phyloP scores from a whole-genome alignment of 192 early-diverging fungal species.

The Backusella macrospora region DNA sequence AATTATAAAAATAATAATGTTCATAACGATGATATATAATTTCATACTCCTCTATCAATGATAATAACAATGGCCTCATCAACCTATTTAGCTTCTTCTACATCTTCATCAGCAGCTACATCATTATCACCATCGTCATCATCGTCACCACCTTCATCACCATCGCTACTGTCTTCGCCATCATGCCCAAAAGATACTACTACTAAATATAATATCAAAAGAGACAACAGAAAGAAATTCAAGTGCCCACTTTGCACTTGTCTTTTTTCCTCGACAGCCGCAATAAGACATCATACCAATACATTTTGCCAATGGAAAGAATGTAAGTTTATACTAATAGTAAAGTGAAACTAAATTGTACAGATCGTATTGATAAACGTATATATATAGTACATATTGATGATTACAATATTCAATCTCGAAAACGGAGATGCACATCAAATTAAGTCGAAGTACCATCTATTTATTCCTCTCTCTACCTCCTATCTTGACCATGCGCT shows the following conservation, averaged over 20 bases:
- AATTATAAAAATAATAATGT: not conserved
- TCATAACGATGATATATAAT: not conserved
- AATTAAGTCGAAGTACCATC: not conserved
- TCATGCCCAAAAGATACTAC: not conserved
- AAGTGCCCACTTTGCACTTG: not conserved
- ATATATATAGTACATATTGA: not conserved
- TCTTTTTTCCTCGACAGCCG: not conserved
- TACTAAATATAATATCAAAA: not conserved
- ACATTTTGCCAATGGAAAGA: not conserved
- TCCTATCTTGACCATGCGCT: not conserved
- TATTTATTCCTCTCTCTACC: not conserved
- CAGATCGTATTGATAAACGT: not conserved
- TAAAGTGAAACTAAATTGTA: not conserved
- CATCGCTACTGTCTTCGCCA: not conserved
- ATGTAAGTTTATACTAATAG: not conserved
- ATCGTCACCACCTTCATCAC: not conserved
- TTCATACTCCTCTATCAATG: not conserved
- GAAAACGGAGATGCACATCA: not conserved
- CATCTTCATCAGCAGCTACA: not conserved
- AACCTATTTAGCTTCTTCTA: not conserved
- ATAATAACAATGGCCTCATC: not conserved
- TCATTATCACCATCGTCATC: not conserved
- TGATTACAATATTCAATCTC: not conserved
- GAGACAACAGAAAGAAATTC: not conserved
- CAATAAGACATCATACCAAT: slow-evolving; percentile 1